Evolutionary conservation across 306 rosid species (phyloP).

Genomic region (Nissolia schottii): DNA sequence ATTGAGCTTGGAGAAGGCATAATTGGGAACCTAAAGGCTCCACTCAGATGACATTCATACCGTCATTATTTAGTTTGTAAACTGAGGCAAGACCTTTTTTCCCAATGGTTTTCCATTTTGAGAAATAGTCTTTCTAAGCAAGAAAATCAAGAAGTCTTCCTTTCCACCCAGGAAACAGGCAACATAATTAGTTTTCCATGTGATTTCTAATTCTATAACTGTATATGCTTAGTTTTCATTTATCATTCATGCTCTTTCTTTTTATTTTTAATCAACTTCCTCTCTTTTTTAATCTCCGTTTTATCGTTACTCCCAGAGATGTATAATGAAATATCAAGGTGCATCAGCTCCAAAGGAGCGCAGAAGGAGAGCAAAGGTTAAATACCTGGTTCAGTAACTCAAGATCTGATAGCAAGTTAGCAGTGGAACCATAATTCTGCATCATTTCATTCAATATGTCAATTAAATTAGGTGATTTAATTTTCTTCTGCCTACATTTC

Average conservation of each 20-base stretch:
- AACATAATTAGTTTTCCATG: neutral
- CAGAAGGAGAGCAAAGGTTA: neutral
- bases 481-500: neutral
- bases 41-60: neutral
- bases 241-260: neutral
- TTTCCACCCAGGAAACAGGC: neutral
- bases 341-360: conserved; percentile 11
- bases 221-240: conserved; percentile 1
- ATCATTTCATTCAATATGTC: conserved; percentile 26
- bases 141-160: neutral
- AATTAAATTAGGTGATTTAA: neutral
- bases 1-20: neutral
- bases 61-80: neutral
- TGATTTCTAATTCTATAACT: neutral
- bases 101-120: neutral
- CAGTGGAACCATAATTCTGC: conserved; percentile 66
- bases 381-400: conserved; percentile 79
- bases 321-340: conserved; percentile 16
- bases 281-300: neutral
- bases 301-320: neutral
- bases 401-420: conserved; percentile 64
- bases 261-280: too few species aligned
- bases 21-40: neutral
- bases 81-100: neutral
- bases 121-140: neutral